These are phyloP conservation scores for Trichophyton verrucosum DNA, from an alignment of 2,329 filamentous ascomycete species.

Conservation along the genomic window DNA sequence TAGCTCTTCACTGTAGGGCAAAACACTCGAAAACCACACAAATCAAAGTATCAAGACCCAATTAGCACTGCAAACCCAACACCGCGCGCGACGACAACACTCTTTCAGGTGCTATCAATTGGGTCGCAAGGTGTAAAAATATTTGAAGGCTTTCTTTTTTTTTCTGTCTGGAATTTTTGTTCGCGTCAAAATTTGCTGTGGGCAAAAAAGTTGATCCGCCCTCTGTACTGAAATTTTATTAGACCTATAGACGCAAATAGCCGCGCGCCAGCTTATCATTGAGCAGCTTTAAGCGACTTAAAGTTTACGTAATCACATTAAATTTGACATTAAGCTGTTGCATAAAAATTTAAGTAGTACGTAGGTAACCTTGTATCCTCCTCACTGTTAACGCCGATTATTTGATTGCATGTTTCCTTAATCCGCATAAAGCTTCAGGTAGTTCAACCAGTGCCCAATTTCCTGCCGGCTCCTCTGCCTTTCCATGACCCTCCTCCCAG, in stretches of 20 bases:
- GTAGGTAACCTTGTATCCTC: too few relatives aligned
- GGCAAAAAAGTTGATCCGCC: slow-evolving; percentile 4
- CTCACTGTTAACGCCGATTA: too few relatives aligned
- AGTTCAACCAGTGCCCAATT: slow-evolving; percentile 26
- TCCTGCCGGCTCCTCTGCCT: slow-evolving; percentile 29
- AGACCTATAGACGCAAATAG: not conserved
- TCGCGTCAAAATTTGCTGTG: slow-evolving; percentile 2
- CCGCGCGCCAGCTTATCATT: not conserved
- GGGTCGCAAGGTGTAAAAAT: slow-evolving; percentile 1
- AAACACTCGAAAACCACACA: not conserved
- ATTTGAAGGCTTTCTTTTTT: slow-evolving; percentile 9
- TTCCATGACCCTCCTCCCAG: slow-evolving; percentile 27
- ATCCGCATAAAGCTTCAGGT: too few relatives aligned
- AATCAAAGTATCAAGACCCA: not conserved
- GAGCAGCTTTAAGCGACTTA: too few relatives aligned
- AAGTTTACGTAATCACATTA: too few relatives aligned
- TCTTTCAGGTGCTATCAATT: not conserved
- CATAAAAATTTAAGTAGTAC: too few relatives aligned
- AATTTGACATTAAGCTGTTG: too few relatives aligned
- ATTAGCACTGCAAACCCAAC: not conserved
- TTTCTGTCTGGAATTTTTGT: not conserved
- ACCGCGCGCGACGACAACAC: not conserved
- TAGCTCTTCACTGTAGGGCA: not conserved
- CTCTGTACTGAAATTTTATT: not conserved
- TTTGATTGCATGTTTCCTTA: too few relatives aligned